Base-by-base conservation (phyloP, 192 early-diverging fungal genomes). In the Umbelopsis sp. region DNA sequence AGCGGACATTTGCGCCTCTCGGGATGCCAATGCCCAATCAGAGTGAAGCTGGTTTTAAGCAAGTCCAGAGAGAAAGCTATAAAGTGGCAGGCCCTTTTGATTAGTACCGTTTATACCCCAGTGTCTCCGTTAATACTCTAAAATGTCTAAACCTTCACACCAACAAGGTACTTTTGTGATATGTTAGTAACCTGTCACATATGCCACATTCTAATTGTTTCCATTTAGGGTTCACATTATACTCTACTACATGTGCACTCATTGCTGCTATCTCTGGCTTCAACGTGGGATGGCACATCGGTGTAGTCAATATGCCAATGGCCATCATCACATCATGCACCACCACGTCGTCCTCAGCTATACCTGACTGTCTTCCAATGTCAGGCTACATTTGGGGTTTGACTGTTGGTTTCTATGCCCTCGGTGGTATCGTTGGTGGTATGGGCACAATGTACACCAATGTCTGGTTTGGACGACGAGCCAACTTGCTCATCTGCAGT, bases 401-500 rank as follows among this genome's bases (percentile, higher is more conserved):
- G 45, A 79, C 80, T 16, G 80, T 83, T 22, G 81, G 76, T 45
- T 79, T 74, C 23, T 82, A 77, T 64, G 71, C 82, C 41, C 41
- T 86, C 66, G 90, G 88, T 71, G 90, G 88, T 13, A 70, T 89
- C 12, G 70, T 78, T 46, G 89, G 89, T 22, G 52, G 67, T 23
- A 84, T 85, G n/a, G 87, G 86, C 4, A 77, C 75, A 23, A 77
- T 88, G 22, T 80, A 86, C 45, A 73, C 75, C 51, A 66, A 77
- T 20, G 66, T 46, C 23, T 66, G 64, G 52, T 83, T 80, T 64
- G 88, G 90, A 16, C 80, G 90, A 58, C 79, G 82, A 25, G 61
- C 71, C 1, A 76, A 83, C 51, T 75, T 96, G 47, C 77, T 93
- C 37, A 86, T 86, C 77, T 82, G 83, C 72, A 92, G 90, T 71